Conservation (phyloP, 2,329 filamentous ascomycete species). For the Pseudophaeomoniella oleicola region DNA sequence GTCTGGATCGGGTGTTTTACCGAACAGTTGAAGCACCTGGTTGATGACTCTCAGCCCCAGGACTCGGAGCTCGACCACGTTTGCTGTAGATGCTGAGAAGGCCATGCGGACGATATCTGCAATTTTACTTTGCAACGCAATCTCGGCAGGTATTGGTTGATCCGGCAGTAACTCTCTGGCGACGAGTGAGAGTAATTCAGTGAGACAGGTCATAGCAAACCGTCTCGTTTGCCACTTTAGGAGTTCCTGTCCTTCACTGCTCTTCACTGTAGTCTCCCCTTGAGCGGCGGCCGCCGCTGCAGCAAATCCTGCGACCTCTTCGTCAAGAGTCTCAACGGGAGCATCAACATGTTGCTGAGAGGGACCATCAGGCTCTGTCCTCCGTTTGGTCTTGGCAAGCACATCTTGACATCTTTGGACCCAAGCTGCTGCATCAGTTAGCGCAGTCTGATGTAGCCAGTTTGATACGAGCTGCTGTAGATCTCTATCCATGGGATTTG, state of each 20-base stretch:
- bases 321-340: slow-evolving; percentile 41
- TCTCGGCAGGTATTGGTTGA: slow-evolving; percentile 63
- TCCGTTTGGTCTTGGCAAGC: slow-evolving; percentile 70
- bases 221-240: slow-evolving; percentile 90
- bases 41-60: slow-evolving; percentile 91
- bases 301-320: slow-evolving; percentile 92
- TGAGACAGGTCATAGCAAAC: slow-evolving; percentile 81
- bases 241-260: slow-evolving; percentile 60
- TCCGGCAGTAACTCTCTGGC: slow-evolving; percentile 65
- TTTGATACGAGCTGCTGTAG: slow-evolving; percentile 80
- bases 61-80: slow-evolving; percentile 76
- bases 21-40: slow-evolving; percentile 81
- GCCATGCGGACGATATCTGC: slow-evolving; percentile 93
- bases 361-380: slow-evolving; percentile 42
- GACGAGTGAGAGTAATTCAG: slow-evolving; percentile 66
- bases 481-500: slow-evolving; percentile 57
- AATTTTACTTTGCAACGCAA: slow-evolving; percentile 65
- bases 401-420: slow-evolving; percentile 77
- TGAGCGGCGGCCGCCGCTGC: slow-evolving; percentile 51
- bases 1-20: slow-evolving; percentile 86
- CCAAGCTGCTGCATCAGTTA: slow-evolving; percentile 71
- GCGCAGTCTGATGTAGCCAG: slow-evolving; percentile 82
- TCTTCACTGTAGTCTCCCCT: slow-evolving; percentile 34
- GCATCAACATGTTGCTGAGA: slow-evolving; percentile 49
- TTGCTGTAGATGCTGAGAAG: slow-evolving; percentile 91